Base-by-base conservation (phyloP, 176 grass and related monocot genomes). In the Avena insularis region DNA sequence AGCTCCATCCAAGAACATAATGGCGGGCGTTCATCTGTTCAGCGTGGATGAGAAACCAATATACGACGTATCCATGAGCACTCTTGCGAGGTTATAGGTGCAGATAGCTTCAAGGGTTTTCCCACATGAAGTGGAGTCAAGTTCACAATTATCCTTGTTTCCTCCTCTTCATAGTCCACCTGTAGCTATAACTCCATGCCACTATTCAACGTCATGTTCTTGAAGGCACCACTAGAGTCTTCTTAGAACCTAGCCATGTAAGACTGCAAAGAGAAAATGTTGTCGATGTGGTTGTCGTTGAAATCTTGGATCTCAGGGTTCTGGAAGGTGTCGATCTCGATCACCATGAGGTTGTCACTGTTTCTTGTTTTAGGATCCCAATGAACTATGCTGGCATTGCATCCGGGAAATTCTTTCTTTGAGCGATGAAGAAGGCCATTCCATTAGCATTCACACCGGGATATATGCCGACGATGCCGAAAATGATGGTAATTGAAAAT, bases 1-100 rank as follows among this genome's bases (percentile, higher is more conserved):
- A 79, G 81, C 89, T 91, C 89, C 89, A 91, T 7, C 85, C 85
- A 3, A 91, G 17, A 15, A 91, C 9, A 65, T 86, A 86, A 12
- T 79, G 75, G n/a, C 25, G 62, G 62, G 62, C 25, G 25, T 79
- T 79, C 59, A 79, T 13, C 9, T 36, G 9, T 50, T 36, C 5
- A 55, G 61, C 5, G 5, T 12, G 2, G 75, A 68, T 43, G 84
- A 69, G 48, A 86, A 69, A 35, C 84, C 84, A 14, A 86, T 57
- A 1, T 79, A 86, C 0, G 49, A 50, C 7, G 48, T 56, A 2
- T 57, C 50, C 3, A 61, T 68, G 15, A 86, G 75, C 35, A 79
- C 54, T 12, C 59, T 55, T 15, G 86, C 78, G 19, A 88, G 90
- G 69, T 91, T 48, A 45, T 69, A 53, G 10, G 58, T 8, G 20